Base-by-base conservation (phyloP, 441 rosid species). In the Erodium trifolium region DNA sequence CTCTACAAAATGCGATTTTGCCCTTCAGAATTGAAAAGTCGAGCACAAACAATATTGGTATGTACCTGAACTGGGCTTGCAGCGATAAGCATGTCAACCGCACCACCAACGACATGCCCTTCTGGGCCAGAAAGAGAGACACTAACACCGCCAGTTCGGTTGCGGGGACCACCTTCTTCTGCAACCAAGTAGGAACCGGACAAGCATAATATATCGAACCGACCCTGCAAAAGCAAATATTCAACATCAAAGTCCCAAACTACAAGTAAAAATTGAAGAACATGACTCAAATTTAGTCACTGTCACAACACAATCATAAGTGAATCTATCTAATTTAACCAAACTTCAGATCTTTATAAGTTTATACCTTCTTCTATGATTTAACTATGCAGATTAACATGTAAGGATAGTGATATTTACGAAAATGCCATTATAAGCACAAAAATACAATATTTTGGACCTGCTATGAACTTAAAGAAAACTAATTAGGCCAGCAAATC, bases 91-190 rank as follows among this genome's bases (percentile, higher is more conserved):
- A 83, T 78, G 67, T 81, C 96, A 53, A 89, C 87, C 9, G 92
- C 96, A 51, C 99, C 99, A 53, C 99, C 99, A 68, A 95, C 69
- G 19, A 95, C 95, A 16, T 85, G 92, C 47, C 99, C 97, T 68
- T 95, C 97, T 0, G 97, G 90, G 78, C 89, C 89, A 35, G 93
- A 87, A 77, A 95, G 91, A 9, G 99, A 89, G 73, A 84, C 96
- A 75, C 98, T 92, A 53, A 95, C 57, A 62, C 99, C 99, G 65
- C 99, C 99, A 14, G 87, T 87, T 77, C 98, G 85, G 69, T 79
- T 79, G 53, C 80, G 85, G 49, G 97, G 81, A 29, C 94, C 88
- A 67, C 93, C 93, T 41, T 89, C 95, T 78, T 95, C 98, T 55
- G 88, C 83, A 71, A 95, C 81, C 82, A 95, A 79, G 79, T 88